phyloP scores from a whole-genome alignment of 345 rosid genomes.

The Ailanthus altissimus region DNA sequence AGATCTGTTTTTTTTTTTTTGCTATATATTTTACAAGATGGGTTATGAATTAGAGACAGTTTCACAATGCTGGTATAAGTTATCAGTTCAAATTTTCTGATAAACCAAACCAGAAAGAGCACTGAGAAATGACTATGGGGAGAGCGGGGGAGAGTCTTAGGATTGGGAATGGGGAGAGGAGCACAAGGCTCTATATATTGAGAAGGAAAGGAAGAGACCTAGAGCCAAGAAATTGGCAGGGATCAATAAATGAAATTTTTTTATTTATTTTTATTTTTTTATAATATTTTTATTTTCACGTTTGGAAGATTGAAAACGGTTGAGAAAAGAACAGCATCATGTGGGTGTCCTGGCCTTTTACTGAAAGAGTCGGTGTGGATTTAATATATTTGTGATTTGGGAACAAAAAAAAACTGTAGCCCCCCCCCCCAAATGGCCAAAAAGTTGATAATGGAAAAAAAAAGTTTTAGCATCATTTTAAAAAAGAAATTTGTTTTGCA shows the following conservation, averaged over 20 bases:
- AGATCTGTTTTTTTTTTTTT: conserved; percentile 18
- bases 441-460: not conserved
- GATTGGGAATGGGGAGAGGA: conserved; percentile 27
- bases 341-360: conserved; percentile 59
- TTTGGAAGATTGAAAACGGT: conserved; percentile 37
- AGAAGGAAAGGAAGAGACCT: conserved; percentile 51
- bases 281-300: not conserved
- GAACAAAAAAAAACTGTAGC: not conserved
- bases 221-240: conserved; percentile 39
- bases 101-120: conserved; percentile 27
- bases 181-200: conserved; percentile 50
- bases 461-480: not conserved
- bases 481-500: not conserved
- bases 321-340: conserved; percentile 57
- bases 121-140: conserved; percentile 7
- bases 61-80: conserved; percentile 45
- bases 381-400: conserved; percentile 43
- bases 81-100: conserved; percentile 48
- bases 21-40: conserved; percentile 12
- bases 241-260: conserved; percentile 39
- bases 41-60: not conserved
- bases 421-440: not conserved
- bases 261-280: conserved; percentile 2
- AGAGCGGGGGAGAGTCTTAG: conserved; percentile 24
- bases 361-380: conserved; percentile 66